A percentile compares a stretch with the other conserved stretches of the same genome.
These are phyloP conservation scores for Nicotiana knightiana DNA, from an alignment of 257 asterid species.

Conservation along the genomic window DNA sequence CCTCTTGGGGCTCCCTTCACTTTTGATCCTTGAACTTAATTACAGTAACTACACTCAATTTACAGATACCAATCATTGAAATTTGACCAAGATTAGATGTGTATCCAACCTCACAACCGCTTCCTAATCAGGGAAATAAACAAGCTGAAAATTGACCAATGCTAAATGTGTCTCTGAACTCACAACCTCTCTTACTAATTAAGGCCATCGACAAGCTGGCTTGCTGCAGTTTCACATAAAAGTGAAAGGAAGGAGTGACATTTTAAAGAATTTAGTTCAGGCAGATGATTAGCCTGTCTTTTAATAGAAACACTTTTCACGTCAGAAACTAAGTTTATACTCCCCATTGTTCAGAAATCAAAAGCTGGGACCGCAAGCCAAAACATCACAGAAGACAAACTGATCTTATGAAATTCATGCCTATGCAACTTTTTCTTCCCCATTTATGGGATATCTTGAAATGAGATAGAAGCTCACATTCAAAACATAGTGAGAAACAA, in stretches of 20 bases:
- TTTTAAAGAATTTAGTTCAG: neutral
- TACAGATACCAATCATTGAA: neutral
- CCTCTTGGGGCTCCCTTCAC: neutral
- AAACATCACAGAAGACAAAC: neutral
- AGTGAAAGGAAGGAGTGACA: neutral
- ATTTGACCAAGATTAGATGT: neutral
- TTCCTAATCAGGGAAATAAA: neutral
- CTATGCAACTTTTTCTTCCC: neutral
- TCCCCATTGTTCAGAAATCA: neutral
- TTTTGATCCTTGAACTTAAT: neutral
- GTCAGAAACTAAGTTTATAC: neutral
- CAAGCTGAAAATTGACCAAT: neutral
- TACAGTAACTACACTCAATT: neutral
- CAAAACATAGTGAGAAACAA: neutral
- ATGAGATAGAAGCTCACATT: too few relatives aligned
- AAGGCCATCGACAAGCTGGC: neutral
- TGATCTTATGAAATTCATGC: neutral
- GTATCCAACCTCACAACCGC: neutral
- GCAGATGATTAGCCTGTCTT: neutral
- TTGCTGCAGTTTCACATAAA: neutral
- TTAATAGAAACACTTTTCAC: neutral
- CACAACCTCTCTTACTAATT: neutral
- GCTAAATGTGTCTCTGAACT: neutral
- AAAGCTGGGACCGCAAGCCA: neutral
- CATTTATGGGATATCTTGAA: neutral